phyloP scores from a whole-genome alignment of 352 stramenopile species.

The Globisporangium canariense region DNA sequence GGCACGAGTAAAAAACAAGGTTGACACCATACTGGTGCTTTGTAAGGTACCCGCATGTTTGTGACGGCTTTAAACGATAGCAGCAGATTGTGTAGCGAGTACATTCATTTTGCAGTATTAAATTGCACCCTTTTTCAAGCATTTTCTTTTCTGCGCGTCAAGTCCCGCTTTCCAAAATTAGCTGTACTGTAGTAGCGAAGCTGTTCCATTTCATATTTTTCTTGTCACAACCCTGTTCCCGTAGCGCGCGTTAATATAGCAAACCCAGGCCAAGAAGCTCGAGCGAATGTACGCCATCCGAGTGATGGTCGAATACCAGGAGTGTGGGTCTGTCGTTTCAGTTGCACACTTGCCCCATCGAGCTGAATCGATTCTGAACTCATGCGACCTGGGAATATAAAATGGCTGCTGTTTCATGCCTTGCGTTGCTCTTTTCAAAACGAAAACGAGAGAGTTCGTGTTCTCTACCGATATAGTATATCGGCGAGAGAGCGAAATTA shows the following conservation, averaged over 20 bases:
- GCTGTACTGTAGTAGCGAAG: background rate
- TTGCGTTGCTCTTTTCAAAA: background rate
- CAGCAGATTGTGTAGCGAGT: too few relatives aligned
- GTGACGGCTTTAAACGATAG: background rate
- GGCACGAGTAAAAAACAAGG: too few relatives aligned
- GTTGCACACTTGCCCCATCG: background rate
- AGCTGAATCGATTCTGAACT: constrained; percentile 15
- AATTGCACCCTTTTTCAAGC: background rate
- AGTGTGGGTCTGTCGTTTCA: constrained; percentile 1
- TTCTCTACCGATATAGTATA: background rate
- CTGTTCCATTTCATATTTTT: background rate
- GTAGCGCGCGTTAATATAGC: background rate
- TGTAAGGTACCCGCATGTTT: background rate
- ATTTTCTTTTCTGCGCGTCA: background rate
- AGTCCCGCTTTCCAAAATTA: background rate
- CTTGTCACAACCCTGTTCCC: background rate
- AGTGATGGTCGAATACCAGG: background rate
- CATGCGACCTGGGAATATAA: background rate
- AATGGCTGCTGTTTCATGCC: background rate
- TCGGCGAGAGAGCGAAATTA: too few relatives aligned
- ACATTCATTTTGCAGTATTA: background rate
- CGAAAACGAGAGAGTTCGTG: background rate
- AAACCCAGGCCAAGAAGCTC: background rate
- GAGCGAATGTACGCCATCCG: background rate
- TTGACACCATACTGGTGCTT: too few relatives aligned